Base-by-base conservation (phyloP, 108 stramenopile genomes). In the Nitzschia sp. region DNA sequence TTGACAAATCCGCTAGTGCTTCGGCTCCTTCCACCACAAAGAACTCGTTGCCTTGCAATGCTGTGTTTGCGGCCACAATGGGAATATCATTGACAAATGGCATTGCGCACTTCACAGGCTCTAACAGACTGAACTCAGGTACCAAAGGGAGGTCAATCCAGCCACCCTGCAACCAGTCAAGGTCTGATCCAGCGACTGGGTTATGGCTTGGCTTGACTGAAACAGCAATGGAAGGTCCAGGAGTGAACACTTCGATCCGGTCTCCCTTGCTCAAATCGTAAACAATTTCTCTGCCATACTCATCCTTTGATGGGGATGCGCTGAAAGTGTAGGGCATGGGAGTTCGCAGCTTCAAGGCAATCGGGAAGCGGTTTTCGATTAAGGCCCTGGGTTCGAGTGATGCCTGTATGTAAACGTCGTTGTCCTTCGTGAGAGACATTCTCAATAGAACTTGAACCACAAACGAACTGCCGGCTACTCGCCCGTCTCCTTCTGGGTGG, bases 261-360 rank as follows among this genome's bases (percentile, higher is more conserved):
- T 79, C 78, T 21, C 78, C 65, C 11, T 76, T 77, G n/a, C 75
- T 53, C 22, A 93, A 40, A 51, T 57, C 57, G 64, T 88, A 80
- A 24, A 73, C 57, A 3, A 70, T 41, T 48, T 72, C 67, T 41
- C 69, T 56, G 6, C 61, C 61, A 0, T 43, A 42, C 25, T 43
- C 43, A 7, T 62, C 57, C 57, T 57, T 63, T 39, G 64, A 37
- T 52, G 46, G 59, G 11, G 25, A 37, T 0, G 60, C 43, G 56
- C 67, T 81, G 65, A 80, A 88, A 41, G 87, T 91, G 51, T 84
- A 83, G 15, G 90, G 93, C 90, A 94, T 91, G 9, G 89, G 93
- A 29, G 89, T 91, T 21, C 83, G 77, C 10, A 91, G 53, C 39
- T 75, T 67, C 6, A 90, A 63, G 9, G 64, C 50, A 26, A 94